These are phyloP conservation scores for Cochlearia excelsa DNA, from an alignment of 345 rosid genomes.

Conservation along the genomic window DNA sequence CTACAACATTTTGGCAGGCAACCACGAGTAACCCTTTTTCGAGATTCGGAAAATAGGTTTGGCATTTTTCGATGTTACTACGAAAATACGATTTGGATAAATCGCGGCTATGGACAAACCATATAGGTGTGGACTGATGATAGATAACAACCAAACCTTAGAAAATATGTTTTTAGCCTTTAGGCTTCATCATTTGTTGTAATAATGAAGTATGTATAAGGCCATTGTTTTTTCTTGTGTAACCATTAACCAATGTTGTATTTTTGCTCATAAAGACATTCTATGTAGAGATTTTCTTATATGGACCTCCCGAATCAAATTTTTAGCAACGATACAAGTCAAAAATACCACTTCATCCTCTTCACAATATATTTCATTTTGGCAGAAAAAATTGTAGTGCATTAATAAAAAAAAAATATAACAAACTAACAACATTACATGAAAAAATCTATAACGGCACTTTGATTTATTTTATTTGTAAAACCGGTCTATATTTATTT, in stretches of 20 bases:
- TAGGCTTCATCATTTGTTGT: background rate
- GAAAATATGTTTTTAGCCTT: background rate
- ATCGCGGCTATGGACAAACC: conserved; percentile 1
- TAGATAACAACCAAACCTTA: background rate
- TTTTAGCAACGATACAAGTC: no score
- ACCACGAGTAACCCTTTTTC: background rate
- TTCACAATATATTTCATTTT: no score
- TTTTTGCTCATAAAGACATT: background rate
- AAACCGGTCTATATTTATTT: no score
- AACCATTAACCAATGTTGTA: background rate
- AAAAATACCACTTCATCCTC: no score
- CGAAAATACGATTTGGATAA: background rate
- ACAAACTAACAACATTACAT: no score
- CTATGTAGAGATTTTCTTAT: no score
- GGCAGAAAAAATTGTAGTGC: no score
- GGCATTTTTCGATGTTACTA: background rate
- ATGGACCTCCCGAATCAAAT: no score
- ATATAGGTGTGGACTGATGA: background rate
- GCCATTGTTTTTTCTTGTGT: background rate
- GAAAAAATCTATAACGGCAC: no score
- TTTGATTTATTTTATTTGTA: no score
- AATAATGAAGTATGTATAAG: background rate
- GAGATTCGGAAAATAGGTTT: background rate
- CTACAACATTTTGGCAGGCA: conserved; percentile 15
- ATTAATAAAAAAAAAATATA: no score